Base-by-base conservation (phyloP, 306 rosid species). In the Castanea sativa region DNA sequence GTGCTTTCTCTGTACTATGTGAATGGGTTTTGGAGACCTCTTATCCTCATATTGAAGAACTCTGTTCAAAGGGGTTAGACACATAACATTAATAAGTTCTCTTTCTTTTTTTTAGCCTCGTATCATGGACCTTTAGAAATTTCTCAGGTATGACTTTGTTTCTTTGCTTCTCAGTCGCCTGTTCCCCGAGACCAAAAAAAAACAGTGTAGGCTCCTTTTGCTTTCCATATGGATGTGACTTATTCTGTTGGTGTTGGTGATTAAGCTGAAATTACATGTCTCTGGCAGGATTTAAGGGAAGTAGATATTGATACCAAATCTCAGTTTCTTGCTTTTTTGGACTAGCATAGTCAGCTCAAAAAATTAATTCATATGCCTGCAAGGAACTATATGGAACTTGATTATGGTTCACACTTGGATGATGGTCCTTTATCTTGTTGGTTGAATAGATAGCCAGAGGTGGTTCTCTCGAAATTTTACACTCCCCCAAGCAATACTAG, bases 161-260 rank as follows among this genome's bases (percentile, higher is more conserved):
- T 71, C 86, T 73, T 18, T 75, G 69, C 99, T 94, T 73, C 91
- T 94, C 80, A 72, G 78, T 71, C 89, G 93, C 87, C 92, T 94
- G 68, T 74, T 83, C 72, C 92, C 91, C 8, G 61, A 53, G 76
- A 81, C 80, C 85, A n/a, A 65, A 38, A 8, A 83, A 75, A 61
- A 87, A 76, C 76, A 82, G 83, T 75, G 97, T 94, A 89, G 29
- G 87, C 79, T 76, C 67, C 71, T 58, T 25, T 78, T 29, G 52
- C 84, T 64, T 55, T 84, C 80, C 72, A n/a, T 71, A 35, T 82
- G 74, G 76, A 76, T 78, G 57, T 60, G 51, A 52, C 5, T 35
- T 59, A 33, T 78, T 78, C 55, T 56, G 51, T 59, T 76, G 59
- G 59, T 41, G 77, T 38, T 23, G 30, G 21, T 76, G 71, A 76